phyloP scores from a whole-genome alignment of 495 filamentous ascomycete species.

The Trichoderma gamsii region DNA sequence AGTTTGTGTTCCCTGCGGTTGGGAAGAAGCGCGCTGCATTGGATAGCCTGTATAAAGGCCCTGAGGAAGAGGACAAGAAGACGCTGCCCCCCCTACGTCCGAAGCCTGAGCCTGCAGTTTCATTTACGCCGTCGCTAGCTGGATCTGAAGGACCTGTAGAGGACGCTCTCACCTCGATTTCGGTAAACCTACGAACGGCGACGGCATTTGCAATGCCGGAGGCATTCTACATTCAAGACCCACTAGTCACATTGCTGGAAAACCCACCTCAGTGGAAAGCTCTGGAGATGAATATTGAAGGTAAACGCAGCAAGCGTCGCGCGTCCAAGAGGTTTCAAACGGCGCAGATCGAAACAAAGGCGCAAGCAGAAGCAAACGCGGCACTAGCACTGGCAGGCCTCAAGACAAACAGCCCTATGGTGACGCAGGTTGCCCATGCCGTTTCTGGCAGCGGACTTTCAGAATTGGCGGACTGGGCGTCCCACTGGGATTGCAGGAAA shows the following conservation, averaged over 20 bases:
- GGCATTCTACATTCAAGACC: conserved; percentile 7
- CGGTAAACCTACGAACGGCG: neutral
- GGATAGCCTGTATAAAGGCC: neutral
- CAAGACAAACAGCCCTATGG: neutral
- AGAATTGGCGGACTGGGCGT: neutral
- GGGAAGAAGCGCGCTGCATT: conserved; percentile 16
- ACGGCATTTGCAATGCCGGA: conserved; percentile 1
- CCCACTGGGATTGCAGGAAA: neutral
- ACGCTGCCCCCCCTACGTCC: neutral
- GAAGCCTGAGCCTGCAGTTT: neutral
- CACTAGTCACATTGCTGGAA: neutral
- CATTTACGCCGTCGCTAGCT: neutral
- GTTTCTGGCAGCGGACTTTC: neutral
- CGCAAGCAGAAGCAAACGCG: neutral
- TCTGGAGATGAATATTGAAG: neutral
- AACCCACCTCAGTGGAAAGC: neutral
- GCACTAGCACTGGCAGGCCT: conserved; percentile 2
- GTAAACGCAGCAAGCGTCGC: neutral
- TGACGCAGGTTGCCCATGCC: neutral
- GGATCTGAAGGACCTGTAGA: neutral
- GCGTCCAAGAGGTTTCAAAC: neutral
- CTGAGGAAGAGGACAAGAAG: neutral
- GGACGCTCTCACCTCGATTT: neutral
- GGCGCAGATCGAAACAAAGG: conserved; percentile 4
- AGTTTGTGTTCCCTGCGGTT: conserved; percentile 23